Conservation (phyloP, 495 filamentous ascomycete species). For the Lentithecium fluviatile region DNA sequence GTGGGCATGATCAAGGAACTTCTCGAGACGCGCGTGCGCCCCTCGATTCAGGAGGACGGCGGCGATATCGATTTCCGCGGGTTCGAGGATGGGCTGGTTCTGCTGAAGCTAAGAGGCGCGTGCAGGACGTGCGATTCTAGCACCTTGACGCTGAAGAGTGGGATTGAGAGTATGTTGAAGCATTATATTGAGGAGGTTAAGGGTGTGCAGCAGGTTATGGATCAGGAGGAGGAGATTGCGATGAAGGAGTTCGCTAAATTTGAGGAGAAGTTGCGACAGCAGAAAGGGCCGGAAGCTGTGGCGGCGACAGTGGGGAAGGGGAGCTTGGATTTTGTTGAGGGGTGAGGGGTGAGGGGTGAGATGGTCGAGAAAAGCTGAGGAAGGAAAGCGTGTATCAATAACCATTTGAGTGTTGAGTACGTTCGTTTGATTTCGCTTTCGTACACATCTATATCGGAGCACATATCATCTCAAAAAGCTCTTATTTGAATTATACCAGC, state of each 20-base stretch:
- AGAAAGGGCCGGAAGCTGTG: constrained; percentile 61
- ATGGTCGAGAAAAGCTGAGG: not conserved
- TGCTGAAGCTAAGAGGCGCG: constrained; percentile 85
- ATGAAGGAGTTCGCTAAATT: constrained; percentile 91
- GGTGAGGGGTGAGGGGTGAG: not conserved
- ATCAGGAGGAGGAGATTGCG: constrained; percentile 88
- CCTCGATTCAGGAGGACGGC: constrained; percentile 94
- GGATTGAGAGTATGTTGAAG: constrained; percentile 66
- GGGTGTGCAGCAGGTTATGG: constrained; percentile 85
- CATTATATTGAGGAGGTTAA: constrained; percentile 88
- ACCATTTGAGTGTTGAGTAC: too few relatives aligned
- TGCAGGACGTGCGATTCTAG: constrained; percentile 95
- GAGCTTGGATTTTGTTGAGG: constrained; percentile 60
- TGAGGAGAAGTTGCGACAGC: constrained; percentile 85
- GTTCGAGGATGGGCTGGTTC: constrained; percentile 80
- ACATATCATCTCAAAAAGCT: too few relatives aligned
- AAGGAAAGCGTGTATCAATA: too few relatives aligned
- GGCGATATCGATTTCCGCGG: constrained; percentile 94
- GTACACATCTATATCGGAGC: too few relatives aligned
- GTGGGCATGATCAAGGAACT: constrained; percentile 98
- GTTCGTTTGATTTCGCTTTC: too few relatives aligned
- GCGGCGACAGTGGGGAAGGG: constrained; percentile 65
- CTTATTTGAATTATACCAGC: too few relatives aligned
- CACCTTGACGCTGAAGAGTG: constrained; percentile 91
- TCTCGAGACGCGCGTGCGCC: constrained; percentile 91